Evolutionary conservation across 495 filamentous ascomycete genomes (phyloP).

Genomic region (Thermothielavioides terrestris): DNA sequence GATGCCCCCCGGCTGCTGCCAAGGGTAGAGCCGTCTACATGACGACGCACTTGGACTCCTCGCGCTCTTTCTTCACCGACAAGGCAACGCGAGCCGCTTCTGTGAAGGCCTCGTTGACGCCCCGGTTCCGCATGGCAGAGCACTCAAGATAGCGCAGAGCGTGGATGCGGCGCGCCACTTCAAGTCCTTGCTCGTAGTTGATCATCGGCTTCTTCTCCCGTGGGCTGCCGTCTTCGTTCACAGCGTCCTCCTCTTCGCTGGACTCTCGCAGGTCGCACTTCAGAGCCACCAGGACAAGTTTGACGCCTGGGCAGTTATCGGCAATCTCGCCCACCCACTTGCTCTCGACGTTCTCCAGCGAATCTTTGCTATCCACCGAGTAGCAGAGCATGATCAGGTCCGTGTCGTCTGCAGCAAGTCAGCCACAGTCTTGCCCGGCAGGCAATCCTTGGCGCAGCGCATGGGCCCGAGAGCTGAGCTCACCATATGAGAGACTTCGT

Average conservation of each 20-base stretch:
- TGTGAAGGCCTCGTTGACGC: slow-evolving; percentile 96
- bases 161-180: slow-evolving; percentile 82
- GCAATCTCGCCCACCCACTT: slow-evolving; percentile 98
- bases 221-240: slow-evolving; percentile 32
- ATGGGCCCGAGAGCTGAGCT: too few relatives aligned
- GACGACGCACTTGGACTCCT: slow-evolving; percentile 45
- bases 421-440: too few relatives aligned
- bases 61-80: slow-evolving; percentile 64
- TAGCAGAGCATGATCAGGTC: slow-evolving; percentile 99
- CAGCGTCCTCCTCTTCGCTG: slow-evolving; percentile 46
- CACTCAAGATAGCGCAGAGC: slow-evolving; percentile 95
- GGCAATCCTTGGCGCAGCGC: too few relatives aligned
- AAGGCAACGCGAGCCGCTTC: slow-evolving; percentile 96
- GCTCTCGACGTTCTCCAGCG: slow-evolving; percentile 93
- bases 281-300: slow-evolving; percentile 88
- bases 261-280: slow-evolving; percentile 91
- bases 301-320: slow-evolving; percentile 92
- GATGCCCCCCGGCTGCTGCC: background rate
- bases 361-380: slow-evolving; percentile 90
- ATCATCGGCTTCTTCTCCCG: slow-evolving; percentile 67
- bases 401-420: slow-evolving; percentile 55
- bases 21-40: slow-evolving; percentile 48
- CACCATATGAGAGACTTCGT: slow-evolving; percentile 83
- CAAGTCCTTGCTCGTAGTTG: slow-evolving; percentile 84
- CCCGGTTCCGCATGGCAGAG: slow-evolving; percentile 93